Evolutionary conservation across 768 basidiomycete genomes (phyloP).

Genomic region (Pisolithus microcarpus): DNA sequence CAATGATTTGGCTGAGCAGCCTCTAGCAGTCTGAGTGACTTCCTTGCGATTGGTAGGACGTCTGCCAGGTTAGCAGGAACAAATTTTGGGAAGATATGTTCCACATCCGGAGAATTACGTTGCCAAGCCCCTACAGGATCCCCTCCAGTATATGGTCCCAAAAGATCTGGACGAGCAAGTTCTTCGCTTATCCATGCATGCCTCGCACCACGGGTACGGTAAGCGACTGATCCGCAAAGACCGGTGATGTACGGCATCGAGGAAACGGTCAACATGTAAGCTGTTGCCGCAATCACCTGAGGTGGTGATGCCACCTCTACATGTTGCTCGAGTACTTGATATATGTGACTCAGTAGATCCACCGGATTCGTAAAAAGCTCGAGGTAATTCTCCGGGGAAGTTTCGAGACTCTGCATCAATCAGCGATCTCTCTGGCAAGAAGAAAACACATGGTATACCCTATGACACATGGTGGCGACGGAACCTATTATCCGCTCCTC

Average conservation of each 20-base stretch:
- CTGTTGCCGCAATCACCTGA: conserved; percentile 46
- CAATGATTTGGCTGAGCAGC: conserved; percentile 61
- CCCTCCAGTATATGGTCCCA: conserved; percentile 19
- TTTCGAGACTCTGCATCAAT: conserved; percentile 20
- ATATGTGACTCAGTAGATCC: conserved; percentile 54
- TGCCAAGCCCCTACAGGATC: conserved; percentile 34
- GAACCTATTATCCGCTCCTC: conserved; percentile 45
- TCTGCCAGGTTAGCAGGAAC: conserved; percentile 45
- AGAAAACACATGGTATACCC: conserved; percentile 36
- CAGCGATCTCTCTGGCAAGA: neutral
- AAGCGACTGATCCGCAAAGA: conserved; percentile 57
- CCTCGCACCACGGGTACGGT: conserved; percentile 25
- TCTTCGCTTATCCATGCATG: conserved; percentile 12
- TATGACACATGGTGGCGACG: conserved; percentile 49
- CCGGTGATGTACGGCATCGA: conserved; percentile 58
- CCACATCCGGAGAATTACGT: conserved; percentile 32
- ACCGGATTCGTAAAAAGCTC: conserved; percentile 39
- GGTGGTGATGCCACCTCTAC: conserved; percentile 46
- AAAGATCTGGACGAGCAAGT: conserved; percentile 11
- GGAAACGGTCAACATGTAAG: conserved; percentile 58
- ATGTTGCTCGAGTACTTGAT: conserved; percentile 47
- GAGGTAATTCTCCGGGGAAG: conserved; percentile 34
- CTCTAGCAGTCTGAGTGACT: conserved; percentile 58
- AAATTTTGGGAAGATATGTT: conserved; percentile 54
- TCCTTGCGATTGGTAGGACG: conserved; percentile 56